A percentile compares a stretch with the other conserved stretches of the same genome.
Conservation (phyloP, 2,329 filamentous ascomycete species). For the Sporothrix dimorphospora region DNA sequence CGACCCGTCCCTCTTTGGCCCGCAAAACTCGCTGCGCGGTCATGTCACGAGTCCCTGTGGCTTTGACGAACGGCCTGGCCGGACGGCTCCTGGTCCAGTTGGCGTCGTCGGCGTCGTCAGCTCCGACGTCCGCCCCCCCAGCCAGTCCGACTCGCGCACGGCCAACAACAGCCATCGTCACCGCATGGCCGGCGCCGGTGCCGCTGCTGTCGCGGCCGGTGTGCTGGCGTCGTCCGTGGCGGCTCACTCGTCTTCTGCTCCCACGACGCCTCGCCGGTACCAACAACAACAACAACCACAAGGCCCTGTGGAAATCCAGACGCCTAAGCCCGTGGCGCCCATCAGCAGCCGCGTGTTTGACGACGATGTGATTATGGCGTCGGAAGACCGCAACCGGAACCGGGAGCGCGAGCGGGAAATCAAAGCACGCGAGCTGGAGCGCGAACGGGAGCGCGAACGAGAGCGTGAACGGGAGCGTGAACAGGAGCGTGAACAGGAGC, state of each 20-base stretch:
- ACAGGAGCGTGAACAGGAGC: slow-evolving; percentile 33
- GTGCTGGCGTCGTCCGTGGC: not conserved
- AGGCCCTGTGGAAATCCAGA: slow-evolving; percentile 72
- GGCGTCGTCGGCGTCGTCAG: not conserved
- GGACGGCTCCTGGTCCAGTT: not conserved
- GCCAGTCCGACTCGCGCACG: slow-evolving; percentile 32
- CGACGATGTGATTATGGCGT: slow-evolving; percentile 38
- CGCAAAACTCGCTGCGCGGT: slow-evolving; percentile 62
- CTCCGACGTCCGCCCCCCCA: slow-evolving; percentile 27
- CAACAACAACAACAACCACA: slow-evolving; percentile 46
- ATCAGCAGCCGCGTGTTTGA: slow-evolving; percentile 72
- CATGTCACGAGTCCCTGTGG: slow-evolving; percentile 60
- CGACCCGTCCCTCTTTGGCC: slow-evolving; percentile 62
- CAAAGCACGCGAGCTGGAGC: slow-evolving; percentile 36
- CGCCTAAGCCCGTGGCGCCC: slow-evolving; percentile 78
- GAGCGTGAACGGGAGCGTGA: slow-evolving; percentile 34
- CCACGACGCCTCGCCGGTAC: not conserved
- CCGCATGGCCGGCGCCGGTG: not conserved
- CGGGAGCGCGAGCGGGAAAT: slow-evolving; percentile 36
- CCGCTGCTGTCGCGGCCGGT: not conserved
- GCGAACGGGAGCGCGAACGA: slow-evolving; percentile 36
- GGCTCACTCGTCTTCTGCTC: not conserved
- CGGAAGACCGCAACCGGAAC: slow-evolving; percentile 37
- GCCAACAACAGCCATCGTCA: slow-evolving; percentile 16
- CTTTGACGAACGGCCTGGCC: slow-evolving; percentile 46